Conservation (phyloP, 2,329 filamentous ascomycete genomes). For the Trichoderma cornu-damae region DNA sequence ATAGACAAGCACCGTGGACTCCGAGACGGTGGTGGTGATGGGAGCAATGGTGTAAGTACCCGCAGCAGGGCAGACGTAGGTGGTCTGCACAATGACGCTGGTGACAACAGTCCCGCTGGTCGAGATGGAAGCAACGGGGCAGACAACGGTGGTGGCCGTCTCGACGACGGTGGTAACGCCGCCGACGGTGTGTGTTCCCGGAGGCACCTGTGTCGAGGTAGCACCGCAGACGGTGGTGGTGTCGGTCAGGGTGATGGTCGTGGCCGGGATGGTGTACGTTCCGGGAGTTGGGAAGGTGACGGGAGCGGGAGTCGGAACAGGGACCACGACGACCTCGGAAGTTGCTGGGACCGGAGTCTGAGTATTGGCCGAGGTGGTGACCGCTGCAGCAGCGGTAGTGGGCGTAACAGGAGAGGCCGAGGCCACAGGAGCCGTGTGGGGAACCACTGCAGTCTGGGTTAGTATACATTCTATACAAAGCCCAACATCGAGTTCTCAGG, state of each 20-base stretch:
- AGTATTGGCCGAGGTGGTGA: constrained; percentile 22
- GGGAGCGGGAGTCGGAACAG: constrained; percentile 49
- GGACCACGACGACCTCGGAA: constrained; percentile 39
- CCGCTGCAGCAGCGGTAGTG: constrained; percentile 15
- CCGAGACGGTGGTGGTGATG: constrained; percentile 55
- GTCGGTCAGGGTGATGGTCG: constrained; percentile 62
- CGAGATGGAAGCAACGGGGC: constrained; percentile 62
- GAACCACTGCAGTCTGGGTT: constrained; percentile 34
- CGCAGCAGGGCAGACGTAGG: constrained; percentile 65
- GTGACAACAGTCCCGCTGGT: constrained; percentile 55
- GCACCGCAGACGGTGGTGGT: constrained; percentile 63
- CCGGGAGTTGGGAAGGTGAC: constrained; percentile 60
- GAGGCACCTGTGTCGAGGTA: constrained; percentile 55
- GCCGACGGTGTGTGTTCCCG: constrained; percentile 64
- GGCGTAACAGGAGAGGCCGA: constrained; percentile 22
- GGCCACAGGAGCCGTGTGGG: constrained; percentile 27
- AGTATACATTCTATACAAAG: constrained; percentile 19
- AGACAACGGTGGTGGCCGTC: constrained; percentile 61
- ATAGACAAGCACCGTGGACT: constrained; percentile 55
- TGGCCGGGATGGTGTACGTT: constrained; percentile 70
- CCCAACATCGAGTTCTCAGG: neutral
- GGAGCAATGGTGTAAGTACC: constrained; percentile 73
- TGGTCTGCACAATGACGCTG: constrained; percentile 63
- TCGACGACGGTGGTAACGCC: constrained; percentile 68
- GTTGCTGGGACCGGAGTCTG: constrained; percentile 32